These are phyloP conservation scores for Lophiostoma macrostomum DNA, from an alignment of 495 filamentous ascomycete genomes.

Conservation along the genomic window DNA sequence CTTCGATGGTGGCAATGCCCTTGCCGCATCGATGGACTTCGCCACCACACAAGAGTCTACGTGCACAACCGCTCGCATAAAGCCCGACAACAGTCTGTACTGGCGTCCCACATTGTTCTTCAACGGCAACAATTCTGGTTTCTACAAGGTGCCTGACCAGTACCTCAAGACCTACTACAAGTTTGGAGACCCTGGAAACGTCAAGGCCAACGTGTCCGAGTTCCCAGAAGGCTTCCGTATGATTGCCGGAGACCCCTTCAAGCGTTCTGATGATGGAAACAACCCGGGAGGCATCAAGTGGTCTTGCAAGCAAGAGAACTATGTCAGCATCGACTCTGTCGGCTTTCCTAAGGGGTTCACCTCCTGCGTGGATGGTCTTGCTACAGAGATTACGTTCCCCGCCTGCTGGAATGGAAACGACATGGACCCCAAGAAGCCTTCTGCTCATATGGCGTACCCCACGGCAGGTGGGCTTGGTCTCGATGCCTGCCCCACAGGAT, in stretches of 20 bases:
- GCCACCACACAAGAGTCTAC: constrained; percentile 17
- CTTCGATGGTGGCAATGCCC: constrained; percentile 30
- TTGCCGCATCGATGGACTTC: constrained; percentile 17
- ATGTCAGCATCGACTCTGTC: constrained; percentile 15
- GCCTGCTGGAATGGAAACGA: constrained; percentile 32
- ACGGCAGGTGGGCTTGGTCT: constrained; percentile 9
- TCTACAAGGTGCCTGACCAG: constrained; percentile 28
- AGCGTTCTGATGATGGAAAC: constrained; percentile 10
- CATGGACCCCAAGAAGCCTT: constrained; percentile 21
- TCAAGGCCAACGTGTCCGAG: constrained; percentile 22
- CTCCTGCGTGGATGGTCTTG: constrained; percentile 27
- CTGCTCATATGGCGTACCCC: constrained; percentile 30
- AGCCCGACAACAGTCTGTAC: constrained; percentile 30
- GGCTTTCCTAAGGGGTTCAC: constrained; percentile 33
- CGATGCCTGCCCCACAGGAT: constrained; percentile 18
- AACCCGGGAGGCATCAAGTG: constrained; percentile 19
- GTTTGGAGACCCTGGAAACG: constrained; percentile 26
- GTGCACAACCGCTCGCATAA: constrained; percentile 31
- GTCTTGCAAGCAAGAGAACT: constrained; percentile 30
- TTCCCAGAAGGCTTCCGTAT: constrained; percentile 28
- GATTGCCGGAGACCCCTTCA: constrained; percentile 26
- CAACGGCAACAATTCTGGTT: constrained; percentile 32
- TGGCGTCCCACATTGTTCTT: constrained; percentile 32
- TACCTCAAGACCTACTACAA: constrained; percentile 34
- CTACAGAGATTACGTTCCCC: constrained; percentile 30